These are phyloP conservation scores for Trichoderma oligosporum DNA, from an alignment of 2,329 filamentous ascomycete species.

Conservation along the genomic window DNA sequence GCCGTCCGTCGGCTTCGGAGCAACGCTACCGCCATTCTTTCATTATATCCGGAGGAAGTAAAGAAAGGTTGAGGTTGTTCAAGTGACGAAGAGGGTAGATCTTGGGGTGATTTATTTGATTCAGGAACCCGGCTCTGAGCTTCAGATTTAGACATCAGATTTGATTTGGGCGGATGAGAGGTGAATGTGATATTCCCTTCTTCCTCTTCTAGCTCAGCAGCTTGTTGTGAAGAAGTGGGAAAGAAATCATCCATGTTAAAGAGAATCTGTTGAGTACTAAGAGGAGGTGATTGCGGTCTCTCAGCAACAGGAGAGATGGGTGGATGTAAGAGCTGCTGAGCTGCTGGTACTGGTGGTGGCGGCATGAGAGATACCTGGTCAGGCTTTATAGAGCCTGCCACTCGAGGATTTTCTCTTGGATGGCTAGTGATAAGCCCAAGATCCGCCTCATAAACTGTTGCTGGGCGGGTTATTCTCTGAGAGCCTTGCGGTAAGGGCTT, in stretches of 20 bases:
- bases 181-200: background rate
- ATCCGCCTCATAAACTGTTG: background rate
- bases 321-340: conserved; percentile 15
- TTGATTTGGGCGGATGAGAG: conserved; percentile 6
- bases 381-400: background rate
- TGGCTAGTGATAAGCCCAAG: background rate
- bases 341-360: conserved; percentile 8
- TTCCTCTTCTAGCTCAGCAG: conserved; percentile 48
- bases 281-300: conserved; percentile 29
- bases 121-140: conserved; percentile 10
- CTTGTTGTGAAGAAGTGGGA: conserved; percentile 54
- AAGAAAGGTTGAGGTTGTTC: conserved; percentile 33
- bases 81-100: conserved; percentile 9
- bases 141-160: conserved; percentile 1
- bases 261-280: conserved; percentile 53
- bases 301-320: conserved; percentile 21
- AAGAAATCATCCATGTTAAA: conserved; percentile 52
- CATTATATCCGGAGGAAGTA: conserved; percentile 36
- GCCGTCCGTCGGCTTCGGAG: conserved; percentile 36
- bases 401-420: background rate
- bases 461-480: background rate
- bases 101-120: background rate
- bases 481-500: background rate
- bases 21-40: conserved; percentile 34
- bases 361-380: background rate